phyloP scores from a whole-genome alignment of 2,329 filamentous ascomycete species.

The Pseudopithomyces maydicus region DNA sequence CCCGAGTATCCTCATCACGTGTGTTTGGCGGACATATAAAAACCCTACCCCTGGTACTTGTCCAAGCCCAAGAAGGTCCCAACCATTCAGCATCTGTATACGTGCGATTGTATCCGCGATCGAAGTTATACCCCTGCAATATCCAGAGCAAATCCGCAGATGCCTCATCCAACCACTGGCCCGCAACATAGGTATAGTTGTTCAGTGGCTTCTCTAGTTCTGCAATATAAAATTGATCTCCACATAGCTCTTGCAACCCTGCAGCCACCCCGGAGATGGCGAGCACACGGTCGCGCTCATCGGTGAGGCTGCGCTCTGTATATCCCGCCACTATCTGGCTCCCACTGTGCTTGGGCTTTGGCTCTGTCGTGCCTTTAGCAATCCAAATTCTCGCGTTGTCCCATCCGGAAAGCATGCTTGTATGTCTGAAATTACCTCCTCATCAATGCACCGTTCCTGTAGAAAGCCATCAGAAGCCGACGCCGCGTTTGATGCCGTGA shows the following conservation, averaged over 20 bases:
- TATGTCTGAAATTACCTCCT: background rate
- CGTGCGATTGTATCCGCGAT: background rate
- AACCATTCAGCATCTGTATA: background rate
- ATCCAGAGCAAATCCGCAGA: background rate
- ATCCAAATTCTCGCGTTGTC: background rate
- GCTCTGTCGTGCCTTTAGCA: background rate
- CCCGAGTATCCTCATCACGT: background rate
- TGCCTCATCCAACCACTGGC: background rate
- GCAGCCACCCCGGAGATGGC: background rate
- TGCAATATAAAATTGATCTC: background rate
- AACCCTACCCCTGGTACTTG: background rate
- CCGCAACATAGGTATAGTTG: background rate
- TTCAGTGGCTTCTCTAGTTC: background rate
- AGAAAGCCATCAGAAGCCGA: conserved; percentile 2
- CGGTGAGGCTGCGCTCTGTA: background rate
- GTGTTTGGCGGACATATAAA: background rate
- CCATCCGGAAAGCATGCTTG: background rate
- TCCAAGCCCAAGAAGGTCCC: conserved; percentile 1
- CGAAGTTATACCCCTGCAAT: background rate
- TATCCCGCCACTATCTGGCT: background rate
- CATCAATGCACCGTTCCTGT: background rate
- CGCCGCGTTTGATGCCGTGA: conserved; percentile 10
- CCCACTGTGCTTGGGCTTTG: no score
- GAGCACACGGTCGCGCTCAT: background rate
- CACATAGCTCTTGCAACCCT: background rate